phyloP scores from a whole-genome alignment of 495 filamentous ascomycete genomes.

The Trichodelitschia bisporula region DNA sequence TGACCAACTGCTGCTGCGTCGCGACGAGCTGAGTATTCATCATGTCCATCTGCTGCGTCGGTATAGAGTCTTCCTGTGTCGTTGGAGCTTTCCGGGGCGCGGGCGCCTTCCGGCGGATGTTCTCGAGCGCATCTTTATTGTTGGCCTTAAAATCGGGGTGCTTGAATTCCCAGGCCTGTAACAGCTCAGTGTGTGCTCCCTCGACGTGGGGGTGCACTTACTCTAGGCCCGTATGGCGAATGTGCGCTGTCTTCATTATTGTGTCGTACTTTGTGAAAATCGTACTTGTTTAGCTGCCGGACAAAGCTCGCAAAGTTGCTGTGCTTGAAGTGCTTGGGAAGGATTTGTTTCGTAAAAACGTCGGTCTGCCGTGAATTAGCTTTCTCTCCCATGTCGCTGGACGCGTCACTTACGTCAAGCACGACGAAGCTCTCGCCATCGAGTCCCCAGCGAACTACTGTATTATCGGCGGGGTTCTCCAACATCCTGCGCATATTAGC shows the following conservation, averaged over 20 bases:
- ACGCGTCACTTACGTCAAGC: slow-evolving; percentile 42
- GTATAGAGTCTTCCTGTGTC: slow-evolving; percentile 42
- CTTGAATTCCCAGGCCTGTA: slow-evolving; percentile 89
- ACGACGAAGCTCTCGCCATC: slow-evolving; percentile 93
- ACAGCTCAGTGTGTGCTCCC: slow-evolving; percentile 1
- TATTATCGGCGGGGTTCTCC: slow-evolving; percentile 78
- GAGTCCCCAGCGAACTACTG: slow-evolving; percentile 87
- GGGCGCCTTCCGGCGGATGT: slow-evolving; percentile 87
- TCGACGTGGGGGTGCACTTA: slow-evolving; percentile 20
- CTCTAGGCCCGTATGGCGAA: slow-evolving; percentile 75
- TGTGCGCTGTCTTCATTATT: slow-evolving; percentile 85
- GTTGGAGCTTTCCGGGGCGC: slow-evolving; percentile 58
- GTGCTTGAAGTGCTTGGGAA: slow-evolving; percentile 98
- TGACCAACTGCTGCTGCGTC: slow-evolving; percentile 76
- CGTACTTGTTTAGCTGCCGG: slow-evolving; percentile 95
- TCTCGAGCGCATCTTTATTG: slow-evolving; percentile 89
- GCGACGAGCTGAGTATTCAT: slow-evolving; percentile 72
- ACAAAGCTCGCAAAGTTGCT: slow-evolving; percentile 99
- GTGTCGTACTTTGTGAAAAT: slow-evolving; percentile 97
- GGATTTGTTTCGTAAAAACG: slow-evolving; percentile 90
- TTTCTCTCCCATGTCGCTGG: background rate
- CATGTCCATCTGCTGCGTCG: slow-evolving; percentile 71
- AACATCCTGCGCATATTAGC: slow-evolving; percentile 48
- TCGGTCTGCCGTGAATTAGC: slow-evolving; percentile 40
- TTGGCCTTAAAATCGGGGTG: slow-evolving; percentile 92